Percentiles rank a stretch among this genome's conserved stretches.
Conservation (phyloP, 768 basidiomycete genomes). For the Sarcodon aspratus region DNA sequence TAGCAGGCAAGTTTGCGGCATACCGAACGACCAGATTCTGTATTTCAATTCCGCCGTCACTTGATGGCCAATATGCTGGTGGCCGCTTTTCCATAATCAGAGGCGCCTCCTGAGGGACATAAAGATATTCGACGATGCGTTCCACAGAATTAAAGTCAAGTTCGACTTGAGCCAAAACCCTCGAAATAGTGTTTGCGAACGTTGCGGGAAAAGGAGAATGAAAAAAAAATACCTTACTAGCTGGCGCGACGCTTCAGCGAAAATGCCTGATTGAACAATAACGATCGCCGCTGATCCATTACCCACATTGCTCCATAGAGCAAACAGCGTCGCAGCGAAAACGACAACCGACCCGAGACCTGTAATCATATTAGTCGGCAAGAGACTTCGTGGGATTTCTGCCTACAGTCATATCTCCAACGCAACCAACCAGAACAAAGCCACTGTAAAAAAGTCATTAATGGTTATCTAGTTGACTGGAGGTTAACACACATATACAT, state of each 20-base stretch:
- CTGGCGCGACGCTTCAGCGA: constrained; percentile 57
- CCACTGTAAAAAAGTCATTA: constrained; percentile 30
- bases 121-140: constrained; percentile 60
- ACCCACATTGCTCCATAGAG: constrained; percentile 41
- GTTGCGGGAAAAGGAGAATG: neutral
- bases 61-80: constrained; percentile 68
- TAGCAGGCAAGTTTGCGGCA: constrained; percentile 48
- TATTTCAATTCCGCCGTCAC: constrained; percentile 41
- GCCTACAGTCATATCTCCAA: constrained; percentile 64
- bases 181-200: constrained; percentile 8
- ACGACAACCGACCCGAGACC: constrained; percentile 65
- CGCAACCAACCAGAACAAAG: constrained; percentile 58
- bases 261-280: constrained; percentile 58
- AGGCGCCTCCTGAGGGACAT: constrained; percentile 58
- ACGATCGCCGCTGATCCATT: constrained; percentile 60
- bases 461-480: too few relatives aligned
- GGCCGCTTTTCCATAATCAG: constrained; percentile 43
- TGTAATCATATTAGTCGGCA: constrained; percentile 9
- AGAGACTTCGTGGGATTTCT: neutral
- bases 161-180: constrained; percentile 60
- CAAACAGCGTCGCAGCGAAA: constrained; percentile 57
- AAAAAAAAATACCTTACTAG: constrained; percentile 36
- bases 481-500: constrained; percentile 44
- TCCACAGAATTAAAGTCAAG: constrained; percentile 70
- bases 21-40: constrained; percentile 53